phyloP scores from a whole-genome alignment of 2,329 filamentous ascomycete species.

The Trichophaea hybrida region DNA sequence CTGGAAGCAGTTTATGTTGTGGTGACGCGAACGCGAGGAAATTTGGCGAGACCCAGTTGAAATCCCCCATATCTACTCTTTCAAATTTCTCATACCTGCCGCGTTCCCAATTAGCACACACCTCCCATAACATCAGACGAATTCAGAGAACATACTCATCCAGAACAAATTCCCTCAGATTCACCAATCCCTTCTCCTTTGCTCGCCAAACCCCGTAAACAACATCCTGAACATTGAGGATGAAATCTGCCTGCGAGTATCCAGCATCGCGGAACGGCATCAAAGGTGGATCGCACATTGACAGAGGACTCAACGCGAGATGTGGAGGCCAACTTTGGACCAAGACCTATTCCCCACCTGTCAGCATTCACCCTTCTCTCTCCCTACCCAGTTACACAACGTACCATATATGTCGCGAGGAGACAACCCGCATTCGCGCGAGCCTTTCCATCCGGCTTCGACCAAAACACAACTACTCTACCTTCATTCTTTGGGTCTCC shows the following conservation, averaged over 20 bases:
- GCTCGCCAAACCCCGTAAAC: slow-evolving; percentile 98
- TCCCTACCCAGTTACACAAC: slow-evolving; percentile 1
- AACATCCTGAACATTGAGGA: slow-evolving; percentile 88
- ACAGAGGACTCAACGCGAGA: slow-evolving; percentile 83
- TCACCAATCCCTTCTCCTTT: slow-evolving; percentile 86
- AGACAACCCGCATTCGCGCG: slow-evolving; percentile 88
- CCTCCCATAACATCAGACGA: slow-evolving; percentile 3
- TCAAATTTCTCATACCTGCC: slow-evolving; percentile 76
- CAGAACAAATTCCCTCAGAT: slow-evolving; percentile 83
- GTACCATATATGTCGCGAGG: slow-evolving; percentile 87
- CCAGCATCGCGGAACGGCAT: slow-evolving; percentile 98
- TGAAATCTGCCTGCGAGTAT: slow-evolving; percentile 95
- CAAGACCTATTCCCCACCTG: slow-evolving; percentile 38
- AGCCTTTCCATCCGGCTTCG: slow-evolving; percentile 80
- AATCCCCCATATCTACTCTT: slow-evolving; percentile 93
- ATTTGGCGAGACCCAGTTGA: slow-evolving; percentile 95
- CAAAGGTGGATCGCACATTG: slow-evolving; percentile 88
- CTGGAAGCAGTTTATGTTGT: slow-evolving; percentile 59
- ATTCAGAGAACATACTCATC: slow-evolving; percentile 49
- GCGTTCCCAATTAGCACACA: slow-evolving; percentile 9
- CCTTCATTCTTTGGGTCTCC: slow-evolving; percentile 83
- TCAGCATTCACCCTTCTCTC: slow-evolving; percentile 1
- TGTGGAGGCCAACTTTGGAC: slow-evolving; percentile 97
- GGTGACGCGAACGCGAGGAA: slow-evolving; percentile 96
- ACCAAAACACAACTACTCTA: slow-evolving; percentile 89